Evolutionary conservation across 2,329 filamentous ascomycete genomes (phyloP).

Genomic region (Fusarium nelsonii): DNA sequence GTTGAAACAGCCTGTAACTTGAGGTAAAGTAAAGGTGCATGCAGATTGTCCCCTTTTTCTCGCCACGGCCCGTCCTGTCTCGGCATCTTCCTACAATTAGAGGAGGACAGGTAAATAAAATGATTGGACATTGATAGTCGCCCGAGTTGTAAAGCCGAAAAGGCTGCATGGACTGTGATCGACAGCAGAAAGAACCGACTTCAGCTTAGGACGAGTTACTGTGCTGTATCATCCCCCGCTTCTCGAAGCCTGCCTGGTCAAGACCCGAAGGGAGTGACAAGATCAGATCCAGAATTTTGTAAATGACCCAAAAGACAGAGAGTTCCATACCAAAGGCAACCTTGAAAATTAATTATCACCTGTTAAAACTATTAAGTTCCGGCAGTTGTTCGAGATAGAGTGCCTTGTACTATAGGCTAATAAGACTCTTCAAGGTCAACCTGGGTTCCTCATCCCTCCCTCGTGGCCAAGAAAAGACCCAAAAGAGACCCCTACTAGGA

Average conservation of each 20-base stretch:
- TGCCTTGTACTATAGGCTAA: slow-evolving; percentile 16
- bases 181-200: slow-evolving; percentile 28
- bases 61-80: slow-evolving; percentile 39
- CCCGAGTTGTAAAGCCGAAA: slow-evolving; percentile 22
- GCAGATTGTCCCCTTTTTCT: slow-evolving; percentile 7
- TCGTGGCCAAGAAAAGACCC: background rate
- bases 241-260: slow-evolving; percentile 42
- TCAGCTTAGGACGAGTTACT: background rate
- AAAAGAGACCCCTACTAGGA: slow-evolving; percentile 25
- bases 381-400: slow-evolving; percentile 29
- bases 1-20: background rate
- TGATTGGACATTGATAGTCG: slow-evolving; percentile 9
- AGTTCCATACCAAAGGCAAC: background rate
- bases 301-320: background rate
- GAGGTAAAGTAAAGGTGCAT: background rate
- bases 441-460: slow-evolving; percentile 17
- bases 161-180: slow-evolving; percentile 37
- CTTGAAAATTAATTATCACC: slow-evolving; percentile 3
- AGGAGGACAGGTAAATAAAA: slow-evolving; percentile 19
- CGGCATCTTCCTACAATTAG: slow-evolving; percentile 27
- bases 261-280: slow-evolving; percentile 18
- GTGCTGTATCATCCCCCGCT: slow-evolving; percentile 30
- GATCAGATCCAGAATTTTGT: slow-evolving; percentile 13
- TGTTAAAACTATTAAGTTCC: slow-evolving; percentile 8
- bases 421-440: slow-evolving; percentile 19